Conservation (phyloP, 192 early-diverging fungal species). For the Podila verticillata region DNA sequence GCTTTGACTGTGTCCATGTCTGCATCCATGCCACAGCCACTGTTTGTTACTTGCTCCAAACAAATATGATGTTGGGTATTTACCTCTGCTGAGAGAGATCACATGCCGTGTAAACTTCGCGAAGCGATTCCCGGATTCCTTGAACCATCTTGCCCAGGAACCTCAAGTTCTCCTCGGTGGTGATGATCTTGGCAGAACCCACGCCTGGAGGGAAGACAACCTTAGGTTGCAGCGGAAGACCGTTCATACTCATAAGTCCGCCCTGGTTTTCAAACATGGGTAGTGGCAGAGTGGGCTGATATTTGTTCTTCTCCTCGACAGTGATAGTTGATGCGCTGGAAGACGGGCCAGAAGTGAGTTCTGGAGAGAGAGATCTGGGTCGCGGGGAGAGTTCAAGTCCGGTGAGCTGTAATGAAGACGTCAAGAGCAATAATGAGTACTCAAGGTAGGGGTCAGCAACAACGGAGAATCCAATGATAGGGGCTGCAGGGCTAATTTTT, state of each 20-base stretch:
- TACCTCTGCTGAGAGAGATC: slow-evolving; percentile 41
- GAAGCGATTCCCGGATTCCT: slow-evolving; percentile 42
- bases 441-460: slow-evolving; percentile 75
- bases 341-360: background rate
- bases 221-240: slow-evolving; percentile 48
- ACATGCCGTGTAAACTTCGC: slow-evolving; percentile 44
- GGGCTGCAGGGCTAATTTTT: slow-evolving; percentile 48
- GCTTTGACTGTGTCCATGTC: no score
- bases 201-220: slow-evolving; percentile 54
- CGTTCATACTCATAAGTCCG: slow-evolving; percentile 37
- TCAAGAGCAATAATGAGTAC: slow-evolving; percentile 72
- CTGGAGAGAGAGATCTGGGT: slow-evolving; percentile 12
- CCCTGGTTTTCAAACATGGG: slow-evolving; percentile 52
- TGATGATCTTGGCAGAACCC: slow-evolving; percentile 53
- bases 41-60: no score
- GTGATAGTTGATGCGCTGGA: background rate
- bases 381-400: slow-evolving; percentile 58
- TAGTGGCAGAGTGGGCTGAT: slow-evolving; percentile 37
- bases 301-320: slow-evolving; percentile 6
- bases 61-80: background rate
- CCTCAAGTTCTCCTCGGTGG: slow-evolving; percentile 55
- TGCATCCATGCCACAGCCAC: no score
- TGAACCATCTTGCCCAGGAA: slow-evolving; percentile 53
- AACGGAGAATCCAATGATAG: slow-evolving; percentile 66
- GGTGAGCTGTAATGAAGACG: slow-evolving; percentile 63